A percentile compares a stretch with the other conserved stretches of the same genome.
Conservation (phyloP, 352 stramenopile species). For the Plasmopara muralis region DNA sequence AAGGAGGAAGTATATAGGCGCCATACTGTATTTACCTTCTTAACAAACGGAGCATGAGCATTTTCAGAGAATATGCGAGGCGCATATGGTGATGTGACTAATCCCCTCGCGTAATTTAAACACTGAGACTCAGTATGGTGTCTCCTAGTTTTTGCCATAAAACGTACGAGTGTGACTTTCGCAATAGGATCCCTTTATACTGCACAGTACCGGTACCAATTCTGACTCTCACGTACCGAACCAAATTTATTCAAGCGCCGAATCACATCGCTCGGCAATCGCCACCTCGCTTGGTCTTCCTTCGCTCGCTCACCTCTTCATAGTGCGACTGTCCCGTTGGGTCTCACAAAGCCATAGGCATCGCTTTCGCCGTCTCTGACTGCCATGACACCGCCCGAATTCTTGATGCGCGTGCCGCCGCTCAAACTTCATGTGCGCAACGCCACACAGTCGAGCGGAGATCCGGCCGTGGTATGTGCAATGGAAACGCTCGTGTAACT, state of each 20-base stretch:
- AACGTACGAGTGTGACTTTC: neutral
- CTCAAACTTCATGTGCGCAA: constrained; percentile 60
- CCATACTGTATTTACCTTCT: too few species aligned
- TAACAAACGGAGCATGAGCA: too few species aligned
- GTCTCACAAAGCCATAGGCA: neutral
- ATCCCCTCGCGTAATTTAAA: too few species aligned
- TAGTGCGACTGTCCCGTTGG: constrained; percentile 13
- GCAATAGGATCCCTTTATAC: neutral
- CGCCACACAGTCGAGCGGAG: constrained; percentile 44
- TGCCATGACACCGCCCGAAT: constrained; percentile 35
- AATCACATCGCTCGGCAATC: constrained; percentile 10
- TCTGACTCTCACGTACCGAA: constrained; percentile 15
- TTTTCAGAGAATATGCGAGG: too few species aligned
- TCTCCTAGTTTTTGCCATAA: constrained; percentile 1
- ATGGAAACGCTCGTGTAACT: constrained; percentile 4
- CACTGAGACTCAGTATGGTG: neutral
- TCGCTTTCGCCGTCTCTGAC: neutral
- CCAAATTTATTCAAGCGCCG: constrained; percentile 1
- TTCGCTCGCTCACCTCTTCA: constrained; percentile 7
- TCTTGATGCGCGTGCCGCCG: constrained; percentile 36
- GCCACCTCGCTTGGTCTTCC: constrained; percentile 9
- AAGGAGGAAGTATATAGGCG: too few species aligned
- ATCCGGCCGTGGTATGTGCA: constrained; percentile 43
- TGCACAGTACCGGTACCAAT: neutral
- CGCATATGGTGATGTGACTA: too few species aligned